phyloP scores from a whole-genome alignment of 2,329 filamentous ascomycete genomes.

The Aspergillus sergii region DNA sequence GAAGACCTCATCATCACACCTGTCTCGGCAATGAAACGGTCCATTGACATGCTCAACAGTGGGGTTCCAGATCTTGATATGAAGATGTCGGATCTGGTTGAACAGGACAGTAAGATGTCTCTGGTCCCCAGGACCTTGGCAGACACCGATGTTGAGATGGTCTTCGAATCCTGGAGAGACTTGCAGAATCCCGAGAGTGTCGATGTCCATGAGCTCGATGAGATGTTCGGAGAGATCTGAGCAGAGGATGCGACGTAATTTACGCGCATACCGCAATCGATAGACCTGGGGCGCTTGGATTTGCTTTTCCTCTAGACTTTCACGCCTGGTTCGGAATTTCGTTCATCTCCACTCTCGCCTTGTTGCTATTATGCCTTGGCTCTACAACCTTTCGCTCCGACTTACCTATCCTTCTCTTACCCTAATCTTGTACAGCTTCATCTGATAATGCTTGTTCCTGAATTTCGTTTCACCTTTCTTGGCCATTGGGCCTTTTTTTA shows the following conservation, averaged over 20 bases:
- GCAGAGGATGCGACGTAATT: background rate
- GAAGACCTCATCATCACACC: conserved; percentile 29
- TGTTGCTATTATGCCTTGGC: background rate
- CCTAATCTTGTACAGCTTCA: conserved; percentile 20
- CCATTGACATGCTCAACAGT: conserved; percentile 44
- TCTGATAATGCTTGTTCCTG: conserved; percentile 19
- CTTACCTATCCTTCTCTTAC: conserved; percentile 1
- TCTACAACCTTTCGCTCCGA: background rate
- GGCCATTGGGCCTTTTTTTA: conserved; percentile 5
- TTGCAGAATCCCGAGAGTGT: conserved; percentile 80
- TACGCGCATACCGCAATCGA: background rate
- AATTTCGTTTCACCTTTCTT: conserved; percentile 1
- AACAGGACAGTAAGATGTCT: conserved; percentile 50
- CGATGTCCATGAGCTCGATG: conserved; percentile 90
- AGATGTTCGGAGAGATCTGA: conserved; percentile 76
- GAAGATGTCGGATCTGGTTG: conserved; percentile 38
- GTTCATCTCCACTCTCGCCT: conserved; percentile 11
- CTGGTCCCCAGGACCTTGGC: conserved; percentile 28
- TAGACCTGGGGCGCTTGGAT: conserved; percentile 3
- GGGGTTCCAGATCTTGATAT: conserved; percentile 38
- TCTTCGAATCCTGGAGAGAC: conserved; percentile 60
- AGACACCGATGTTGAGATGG: conserved; percentile 39
- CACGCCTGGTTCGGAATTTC: background rate
- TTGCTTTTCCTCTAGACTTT: background rate
- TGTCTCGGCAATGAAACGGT: conserved; percentile 40